These are phyloP conservation scores for Termitomyces sp. DNA, from an alignment of 768 basidiomycete species.

Conservation along the genomic window DNA sequence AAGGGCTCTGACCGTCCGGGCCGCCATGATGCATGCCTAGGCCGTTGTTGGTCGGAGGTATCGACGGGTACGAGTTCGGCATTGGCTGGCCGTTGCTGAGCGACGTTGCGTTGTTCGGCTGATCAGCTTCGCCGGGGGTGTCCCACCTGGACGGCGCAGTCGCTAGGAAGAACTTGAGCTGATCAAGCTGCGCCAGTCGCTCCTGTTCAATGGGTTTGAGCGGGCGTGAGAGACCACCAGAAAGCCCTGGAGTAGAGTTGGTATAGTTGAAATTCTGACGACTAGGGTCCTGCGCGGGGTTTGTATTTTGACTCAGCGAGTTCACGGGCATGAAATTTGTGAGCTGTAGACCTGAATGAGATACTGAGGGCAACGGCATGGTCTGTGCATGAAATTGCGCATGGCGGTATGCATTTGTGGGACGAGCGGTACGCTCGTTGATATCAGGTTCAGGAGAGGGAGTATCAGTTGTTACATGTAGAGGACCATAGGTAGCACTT, in stretches of 20 bases:
- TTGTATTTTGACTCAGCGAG: neutral
- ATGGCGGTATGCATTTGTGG: slow-evolving; percentile 44
- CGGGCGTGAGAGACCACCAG: slow-evolving; percentile 48
- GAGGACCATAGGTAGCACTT: slow-evolving; percentile 18
- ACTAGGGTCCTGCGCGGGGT: slow-evolving; percentile 2
- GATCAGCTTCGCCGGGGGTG: slow-evolving; percentile 23
- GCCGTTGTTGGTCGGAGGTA: neutral
- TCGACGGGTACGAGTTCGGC: neutral
- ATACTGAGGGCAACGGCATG: slow-evolving; percentile 15
- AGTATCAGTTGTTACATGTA: slow-evolving; percentile 35
- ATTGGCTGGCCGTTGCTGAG: slow-evolving; percentile 10
- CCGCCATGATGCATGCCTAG: slow-evolving; percentile 19
- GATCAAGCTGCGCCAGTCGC: slow-evolving; percentile 69
- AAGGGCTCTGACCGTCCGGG: slow-evolving; percentile 44
- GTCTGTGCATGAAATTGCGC: slow-evolving; percentile 35
- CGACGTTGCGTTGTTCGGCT: slow-evolving; percentile 24
- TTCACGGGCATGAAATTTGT: slow-evolving; percentile 10
- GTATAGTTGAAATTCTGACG: slow-evolving; percentile 13
- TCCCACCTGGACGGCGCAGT: slow-evolving; percentile 81
- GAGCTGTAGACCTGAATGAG: slow-evolving; percentile 7
- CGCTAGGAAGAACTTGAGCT: slow-evolving; percentile 86
- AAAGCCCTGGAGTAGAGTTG: slow-evolving; percentile 27
- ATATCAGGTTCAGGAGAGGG: slow-evolving; percentile 37
- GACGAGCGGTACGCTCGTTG: slow-evolving; percentile 46
- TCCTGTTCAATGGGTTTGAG: slow-evolving; percentile 66